Evolutionary conservation across 495 filamentous ascomycete genomes (phyloP).

Genomic region (Penicillium herquei): DNA sequence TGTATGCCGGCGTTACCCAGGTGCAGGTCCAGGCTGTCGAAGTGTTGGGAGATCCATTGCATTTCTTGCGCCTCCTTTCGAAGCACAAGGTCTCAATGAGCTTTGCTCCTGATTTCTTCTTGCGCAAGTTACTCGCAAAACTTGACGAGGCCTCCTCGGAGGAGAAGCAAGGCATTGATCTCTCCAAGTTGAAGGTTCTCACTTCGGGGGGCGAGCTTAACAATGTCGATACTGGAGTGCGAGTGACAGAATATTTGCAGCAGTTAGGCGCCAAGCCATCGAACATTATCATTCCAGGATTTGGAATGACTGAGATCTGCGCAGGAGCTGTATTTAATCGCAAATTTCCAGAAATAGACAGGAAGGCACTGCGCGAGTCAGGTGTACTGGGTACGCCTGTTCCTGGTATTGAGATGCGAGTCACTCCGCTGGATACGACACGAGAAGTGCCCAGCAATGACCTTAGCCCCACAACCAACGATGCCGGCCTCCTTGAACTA

Average conservation of each 20-base stretch:
- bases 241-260: slow-evolving; percentile 28
- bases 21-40: slow-evolving; percentile 45
- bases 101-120: slow-evolving; percentile 59
- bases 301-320: slow-evolving; percentile 61
- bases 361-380: slow-evolving; percentile 18
- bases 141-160: slow-evolving; percentile 24
- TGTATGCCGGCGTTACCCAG: slow-evolving; percentile 38
- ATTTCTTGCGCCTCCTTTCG: slow-evolving; percentile 40
- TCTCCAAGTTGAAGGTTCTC: slow-evolving; percentile 18
- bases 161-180: slow-evolving; percentile 14
- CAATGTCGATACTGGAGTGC: slow-evolving; percentile 23
- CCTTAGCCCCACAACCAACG: not conserved
- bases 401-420: slow-evolving; percentile 40
- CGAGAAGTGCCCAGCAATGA: not conserved
- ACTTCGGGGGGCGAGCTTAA: slow-evolving; percentile 45
- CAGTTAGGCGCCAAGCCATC: slow-evolving; percentile 27
- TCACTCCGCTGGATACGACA: slow-evolving; percentile 8
- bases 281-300: slow-evolving; percentile 45
- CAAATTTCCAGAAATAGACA: slow-evolving; percentile 35
- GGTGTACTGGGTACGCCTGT: slow-evolving; percentile 43
- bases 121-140: slow-evolving; percentile 17
- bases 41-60: slow-evolving; percentile 37
- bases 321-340: slow-evolving; percentile 45
- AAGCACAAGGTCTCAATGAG: slow-evolving; percentile 41
- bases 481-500: slow-evolving; percentile 27